Base-by-base conservation (phyloP, 306 rosid genomes). In the Sphenostylis stenocarpa region DNA sequence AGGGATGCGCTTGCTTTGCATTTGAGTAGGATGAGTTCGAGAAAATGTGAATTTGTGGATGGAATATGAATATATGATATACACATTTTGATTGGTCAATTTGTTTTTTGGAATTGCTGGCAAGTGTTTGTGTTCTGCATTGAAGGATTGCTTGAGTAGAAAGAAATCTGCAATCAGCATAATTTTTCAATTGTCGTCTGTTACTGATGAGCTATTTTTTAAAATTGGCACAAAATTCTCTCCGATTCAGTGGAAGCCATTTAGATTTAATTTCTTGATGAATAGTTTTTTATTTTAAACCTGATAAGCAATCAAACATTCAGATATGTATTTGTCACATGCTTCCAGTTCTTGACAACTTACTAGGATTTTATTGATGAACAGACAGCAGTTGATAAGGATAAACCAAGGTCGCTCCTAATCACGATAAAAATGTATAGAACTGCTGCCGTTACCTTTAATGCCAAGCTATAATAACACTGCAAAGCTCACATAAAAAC, bases 1-100 rank as follows among this genome's bases (percentile, higher is more conserved):
- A 91, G 98, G 87, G 94, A 87, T 23, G 87, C 86, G 5, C 90
- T 91, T 67, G 96, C 97, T 48, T 60, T 67, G 82, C 89, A 93
- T 73, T 86, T 93, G 89, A 85, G 85, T 82, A 83, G 83, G 83
- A 84, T 79, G 75, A 90, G 81, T 63, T 14, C 72, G 16, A 86
- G 86, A 88, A 86, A 85, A 87, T 91, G 86, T 63, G 3, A 39
- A 39, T 39, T 10, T 19, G 57, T 17, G 57, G 10, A 20, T 51
- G 57, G 49, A 44, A 44, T 44, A 12, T 36, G 9, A 36, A 7
- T 38, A 38, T 38, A 38, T 13, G 47, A 11, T 41, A 11, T 12
- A 41, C 47, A 1, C 12, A 41, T 41, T 41, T 49, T 69, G 53
- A 51, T 53, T 38, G 6, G 76, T 39, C 19, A 68, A 15, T 44